Evolutionary conservation across 2,329 filamentous ascomycete genomes (phyloP).

Genomic region (Hymenoscyphus salicellus): DNA sequence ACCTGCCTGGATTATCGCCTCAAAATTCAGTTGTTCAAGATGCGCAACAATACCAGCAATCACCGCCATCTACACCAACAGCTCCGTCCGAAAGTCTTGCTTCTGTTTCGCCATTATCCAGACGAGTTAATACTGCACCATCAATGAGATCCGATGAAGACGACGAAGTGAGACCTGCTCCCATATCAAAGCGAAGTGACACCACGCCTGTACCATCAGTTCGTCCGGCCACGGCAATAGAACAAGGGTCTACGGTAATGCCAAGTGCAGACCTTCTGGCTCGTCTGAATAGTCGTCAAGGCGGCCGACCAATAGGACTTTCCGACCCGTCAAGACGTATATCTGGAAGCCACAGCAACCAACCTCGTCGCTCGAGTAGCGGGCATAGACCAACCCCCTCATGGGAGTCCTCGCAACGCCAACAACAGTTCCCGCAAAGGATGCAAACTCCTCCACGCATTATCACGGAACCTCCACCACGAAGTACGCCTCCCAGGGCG

Average conservation of each 20-base stretch:
- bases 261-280: slow-evolving; percentile 34
- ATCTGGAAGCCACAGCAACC: slow-evolving; percentile 19
- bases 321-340: slow-evolving; percentile 31
- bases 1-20: slow-evolving; percentile 23
- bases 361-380: slow-evolving; percentile 12
- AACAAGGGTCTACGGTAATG: slow-evolving; percentile 12
- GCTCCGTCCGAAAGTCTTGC: neutral
- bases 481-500: slow-evolving; percentile 19
- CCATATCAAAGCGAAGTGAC: slow-evolving; percentile 23
- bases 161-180: slow-evolving; percentile 14
- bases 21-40: slow-evolving; percentile 15
- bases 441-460: slow-evolving; percentile 3
- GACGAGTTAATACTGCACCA: slow-evolving; percentile 27
- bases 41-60: slow-evolving; percentile 17
- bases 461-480: neutral
- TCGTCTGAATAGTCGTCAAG: slow-evolving; percentile 33
- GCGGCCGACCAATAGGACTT: slow-evolving; percentile 27
- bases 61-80: slow-evolving; percentile 11
- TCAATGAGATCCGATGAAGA: slow-evolving; percentile 8
- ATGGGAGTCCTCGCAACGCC: slow-evolving; percentile 1
- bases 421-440: neutral
- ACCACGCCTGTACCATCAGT: slow-evolving; percentile 23
- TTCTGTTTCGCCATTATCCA: slow-evolving; percentile 13
- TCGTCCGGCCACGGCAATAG: neutral
- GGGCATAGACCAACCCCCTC: slow-evolving; percentile 18